Evolutionary conservation across 345 rosid genomes (phyloP), one percentile per base, ranked within the genome.

Genomic region (Anastatica hierochuntica): DNA sequence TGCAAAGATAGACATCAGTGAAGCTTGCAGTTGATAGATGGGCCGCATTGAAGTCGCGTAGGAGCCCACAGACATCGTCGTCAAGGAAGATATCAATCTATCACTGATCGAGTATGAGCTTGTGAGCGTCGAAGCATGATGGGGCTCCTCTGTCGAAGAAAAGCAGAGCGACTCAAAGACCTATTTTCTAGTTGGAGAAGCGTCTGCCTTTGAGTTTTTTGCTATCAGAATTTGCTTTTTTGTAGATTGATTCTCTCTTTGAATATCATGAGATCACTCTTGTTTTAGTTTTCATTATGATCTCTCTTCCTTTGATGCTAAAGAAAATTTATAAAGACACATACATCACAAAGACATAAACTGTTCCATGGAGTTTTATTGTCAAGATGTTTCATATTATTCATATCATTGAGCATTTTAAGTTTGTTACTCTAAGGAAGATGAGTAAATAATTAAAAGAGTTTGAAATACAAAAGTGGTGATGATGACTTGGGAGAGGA

Each of bases 11-110:
- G 89, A 84, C 67, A 79, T 81, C 88, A 11, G 81, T 84, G 85
- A 81, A 89, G 74, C 85, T 84, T 58, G 85, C 86, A 14, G 84
- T 77, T 56, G 89, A 81, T 63, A 77, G 72, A 47, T 77, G 85
- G 83, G 85, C 19, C 77, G 79, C 8, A 71, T 79, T 46, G 85
- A 77, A 70, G 74, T 71, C 3, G 69, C 85, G 0, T 66, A 60
- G 7, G 72, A 67, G 51, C 72, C 85, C 49, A 76, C 77, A 37
- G 68, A 66, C 62, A 76, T 85, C 60, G 54, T 68, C 0, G 95
- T 85, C 63, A 82, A 82, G 64, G 87, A 85, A 62, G 95, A 85
- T 44, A 85, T 79, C 75, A 85, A 82, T 70, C 79, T 85, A 44
- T 85, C 95, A 0, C 70, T 80, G 44, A 80, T 85, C 12, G 90